Percentiles rank a stretch among this genome's conserved stretches.
Conservation (phyloP, 2,329 filamentous ascomycete genomes). For the Exophiala phaeomuriformis region DNA sequence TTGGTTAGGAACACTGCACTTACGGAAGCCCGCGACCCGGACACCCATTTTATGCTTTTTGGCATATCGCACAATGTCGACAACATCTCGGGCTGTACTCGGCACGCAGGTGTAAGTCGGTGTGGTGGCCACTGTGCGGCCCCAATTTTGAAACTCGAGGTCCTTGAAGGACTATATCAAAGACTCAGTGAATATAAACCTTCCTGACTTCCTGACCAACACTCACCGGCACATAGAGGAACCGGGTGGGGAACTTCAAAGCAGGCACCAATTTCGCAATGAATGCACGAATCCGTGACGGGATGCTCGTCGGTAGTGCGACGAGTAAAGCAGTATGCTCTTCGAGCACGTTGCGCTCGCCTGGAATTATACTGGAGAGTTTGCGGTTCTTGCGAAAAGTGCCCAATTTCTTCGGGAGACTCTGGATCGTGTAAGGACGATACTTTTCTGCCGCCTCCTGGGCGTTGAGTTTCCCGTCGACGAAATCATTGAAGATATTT, state of each 20-base stretch:
- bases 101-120: constrained; percentile 20
- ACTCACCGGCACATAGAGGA: constrained; percentile 20
- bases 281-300: constrained; percentile 14
- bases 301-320: constrained; percentile 18
- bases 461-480: constrained; percentile 21
- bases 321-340: constrained; percentile 11
- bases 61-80: constrained; percentile 20
- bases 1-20: background rate
- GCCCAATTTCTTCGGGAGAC: constrained; percentile 6
- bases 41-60: constrained; percentile 22
- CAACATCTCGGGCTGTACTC: constrained; percentile 18
- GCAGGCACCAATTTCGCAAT: constrained; percentile 14
- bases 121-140: constrained; percentile 15
- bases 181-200: background rate
- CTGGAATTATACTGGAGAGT: constrained; percentile 8
- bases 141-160: constrained; percentile 19
- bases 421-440: constrained; percentile 3
- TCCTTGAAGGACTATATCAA: constrained; percentile 18
- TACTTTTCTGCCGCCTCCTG: constrained; percentile 16
- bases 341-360: constrained; percentile 10
- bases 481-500: constrained; percentile 20
- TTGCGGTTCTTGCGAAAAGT: constrained; percentile 9
- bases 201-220: background rate
- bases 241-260: constrained; percentile 14
- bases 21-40: constrained; percentile 20